These are phyloP conservation scores for Cordia subcordata DNA, from an alignment of 257 asterid species.

Conservation along the genomic window DNA sequence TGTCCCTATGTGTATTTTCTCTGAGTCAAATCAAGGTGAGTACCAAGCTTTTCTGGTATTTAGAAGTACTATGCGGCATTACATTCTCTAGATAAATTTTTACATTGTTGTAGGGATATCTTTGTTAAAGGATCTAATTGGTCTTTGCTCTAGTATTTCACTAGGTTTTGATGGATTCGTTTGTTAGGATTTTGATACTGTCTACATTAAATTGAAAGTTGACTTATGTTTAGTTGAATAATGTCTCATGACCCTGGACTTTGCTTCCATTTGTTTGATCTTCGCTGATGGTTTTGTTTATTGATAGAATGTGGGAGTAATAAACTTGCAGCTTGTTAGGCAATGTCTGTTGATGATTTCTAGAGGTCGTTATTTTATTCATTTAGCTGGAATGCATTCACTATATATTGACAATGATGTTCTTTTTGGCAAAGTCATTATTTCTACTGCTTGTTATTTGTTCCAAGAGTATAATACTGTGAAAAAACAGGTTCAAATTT, in stretches of 20 bases:
- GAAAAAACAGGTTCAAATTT: too few species aligned
- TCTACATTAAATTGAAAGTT: background rate
- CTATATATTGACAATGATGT: too few species aligned
- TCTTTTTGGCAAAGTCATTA: too few species aligned
- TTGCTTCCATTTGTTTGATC: background rate
- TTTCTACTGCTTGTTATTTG: too few species aligned
- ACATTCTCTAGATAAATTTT: background rate
- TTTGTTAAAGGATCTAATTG: background rate
- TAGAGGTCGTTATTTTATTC: too few species aligned
- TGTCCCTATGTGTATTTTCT: slow-evolving; percentile 84
- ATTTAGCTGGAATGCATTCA: too few species aligned
- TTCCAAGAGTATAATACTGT: too few species aligned
- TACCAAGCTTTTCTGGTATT: background rate
- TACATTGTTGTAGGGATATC: background rate
- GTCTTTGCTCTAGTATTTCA: background rate
- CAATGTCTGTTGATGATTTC: too few species aligned
- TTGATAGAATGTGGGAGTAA: too few species aligned
- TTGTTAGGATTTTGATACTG: background rate
- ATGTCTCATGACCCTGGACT: background rate
- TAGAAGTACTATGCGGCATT: too few species aligned
- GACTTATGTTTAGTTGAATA: background rate
- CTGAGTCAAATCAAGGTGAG: slow-evolving; percentile 71
- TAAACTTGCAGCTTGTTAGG: too few species aligned
- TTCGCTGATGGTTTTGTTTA: background rate
- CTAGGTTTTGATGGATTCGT: background rate